A percentile compares a stretch with the other conserved stretches of the same genome.
Evolutionary conservation across 768 basidiomycete species (phyloP).

Genomic region (Boletus rex-veris): DNA sequence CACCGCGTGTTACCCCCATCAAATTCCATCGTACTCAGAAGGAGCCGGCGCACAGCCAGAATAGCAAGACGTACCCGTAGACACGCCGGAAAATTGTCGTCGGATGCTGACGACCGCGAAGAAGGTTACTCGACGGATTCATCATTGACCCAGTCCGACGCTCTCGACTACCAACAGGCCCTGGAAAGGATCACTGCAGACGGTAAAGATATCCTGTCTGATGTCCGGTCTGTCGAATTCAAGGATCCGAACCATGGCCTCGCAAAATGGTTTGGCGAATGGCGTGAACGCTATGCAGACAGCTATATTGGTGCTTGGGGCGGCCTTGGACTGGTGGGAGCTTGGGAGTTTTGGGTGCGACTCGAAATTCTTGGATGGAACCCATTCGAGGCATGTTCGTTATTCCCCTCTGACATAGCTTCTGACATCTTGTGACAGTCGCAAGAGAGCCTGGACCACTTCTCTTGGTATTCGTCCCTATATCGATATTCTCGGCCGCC

Average conservation of each 20-base stretch:
- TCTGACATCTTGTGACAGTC: conserved; percentile 13
- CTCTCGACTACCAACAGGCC: conserved; percentile 65
- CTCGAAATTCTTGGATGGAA: conserved; percentile 87
- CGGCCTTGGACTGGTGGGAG: conserved; percentile 78
- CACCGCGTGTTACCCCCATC: conserved; percentile 49
- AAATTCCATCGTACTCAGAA: conserved; percentile 43
- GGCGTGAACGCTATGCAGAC: conserved; percentile 76
- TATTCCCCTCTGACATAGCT: not conserved
- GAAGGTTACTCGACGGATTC: conserved; percentile 91
- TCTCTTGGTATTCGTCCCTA: conserved; percentile 78
- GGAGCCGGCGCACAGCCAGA: conserved; percentile 60
- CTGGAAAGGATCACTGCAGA: conserved; percentile 49
- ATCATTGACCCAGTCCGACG: conserved; percentile 61
- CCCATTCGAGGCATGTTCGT: conserved; percentile 63
- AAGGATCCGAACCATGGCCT: conserved; percentile 73
- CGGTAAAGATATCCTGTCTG: conserved; percentile 60
- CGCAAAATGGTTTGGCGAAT: conserved; percentile 59
- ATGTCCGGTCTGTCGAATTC: conserved; percentile 85
- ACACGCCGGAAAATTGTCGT: conserved; percentile 25
- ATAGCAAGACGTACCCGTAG: conserved; percentile 51
- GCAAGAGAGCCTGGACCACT: conserved; percentile 71
- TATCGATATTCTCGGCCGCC: conserved; percentile 65
- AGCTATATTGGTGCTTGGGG: conserved; percentile 89
- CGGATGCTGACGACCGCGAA: conserved; percentile 38
- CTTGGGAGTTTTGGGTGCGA: conserved; percentile 95